A percentile compares a stretch with the other conserved stretches of the same genome.
Conservation (phyloP, 306 rosid species). For the Lotus japonicus region DNA sequence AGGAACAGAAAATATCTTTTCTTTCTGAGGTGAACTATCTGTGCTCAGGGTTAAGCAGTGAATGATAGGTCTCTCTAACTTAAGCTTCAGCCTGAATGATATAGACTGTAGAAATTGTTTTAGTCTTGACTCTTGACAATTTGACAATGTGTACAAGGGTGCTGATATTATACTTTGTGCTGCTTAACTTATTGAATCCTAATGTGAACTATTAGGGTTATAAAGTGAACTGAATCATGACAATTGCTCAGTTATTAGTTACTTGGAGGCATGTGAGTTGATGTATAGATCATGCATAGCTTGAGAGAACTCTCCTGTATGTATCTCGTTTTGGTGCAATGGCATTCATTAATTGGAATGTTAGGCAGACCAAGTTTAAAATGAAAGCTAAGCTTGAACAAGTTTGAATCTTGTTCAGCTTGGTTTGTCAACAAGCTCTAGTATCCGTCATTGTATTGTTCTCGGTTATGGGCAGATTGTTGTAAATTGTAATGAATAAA, state of each 20-base stretch:
- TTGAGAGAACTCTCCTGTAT: background rate
- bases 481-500: background rate
- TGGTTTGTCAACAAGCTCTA: background rate
- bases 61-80: background rate
- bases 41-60: background rate
- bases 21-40: background rate
- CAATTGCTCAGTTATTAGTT: background rate
- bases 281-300: background rate
- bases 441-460: background rate
- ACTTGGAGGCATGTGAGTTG: background rate
- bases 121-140: background rate
- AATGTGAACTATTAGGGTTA: background rate
- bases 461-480: background rate
- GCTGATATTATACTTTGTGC: background rate
- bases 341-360: background rate
- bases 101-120: background rate
- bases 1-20: background rate
- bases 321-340: background rate
- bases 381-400: background rate
- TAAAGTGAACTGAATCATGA: background rate
- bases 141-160: background rate
- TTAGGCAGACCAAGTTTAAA: background rate
- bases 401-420: background rate
- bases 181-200: background rate
- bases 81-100: background rate